Conservation (phyloP, 306 rosid genomes). For the Abrus precatorius region DNA sequence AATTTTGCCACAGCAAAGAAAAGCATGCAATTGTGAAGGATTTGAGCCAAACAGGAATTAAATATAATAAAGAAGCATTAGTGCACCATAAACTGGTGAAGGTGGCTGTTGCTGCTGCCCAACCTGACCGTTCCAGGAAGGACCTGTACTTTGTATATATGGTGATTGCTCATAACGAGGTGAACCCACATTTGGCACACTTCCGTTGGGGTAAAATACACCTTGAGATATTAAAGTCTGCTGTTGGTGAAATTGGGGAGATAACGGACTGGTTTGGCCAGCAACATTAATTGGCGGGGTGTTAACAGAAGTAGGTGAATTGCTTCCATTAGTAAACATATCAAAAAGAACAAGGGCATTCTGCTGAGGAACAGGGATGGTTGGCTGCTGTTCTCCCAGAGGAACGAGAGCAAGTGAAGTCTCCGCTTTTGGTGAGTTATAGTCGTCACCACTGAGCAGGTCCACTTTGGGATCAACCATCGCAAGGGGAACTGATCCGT, state of each 20-base stretch:
- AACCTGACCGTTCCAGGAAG: slow-evolving; percentile 86
- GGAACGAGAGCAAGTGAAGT: slow-evolving; percentile 91
- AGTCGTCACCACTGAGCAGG: slow-evolving; percentile 96
- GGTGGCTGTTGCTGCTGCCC: slow-evolving; percentile 69
- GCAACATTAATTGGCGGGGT: slow-evolving; percentile 59
- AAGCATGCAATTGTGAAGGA: slow-evolving; percentile 45
- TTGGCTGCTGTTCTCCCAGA: slow-evolving; percentile 72
- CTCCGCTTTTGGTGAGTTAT: slow-evolving; percentile 82
- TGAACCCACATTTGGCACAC: slow-evolving; percentile 63
- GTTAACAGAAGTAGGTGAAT: slow-evolving; percentile 54
- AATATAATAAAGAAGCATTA: slow-evolving; percentile 45
- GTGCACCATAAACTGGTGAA: slow-evolving; percentile 74
- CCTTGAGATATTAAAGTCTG: slow-evolving; percentile 73
- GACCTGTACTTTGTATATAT: slow-evolving; percentile 64
- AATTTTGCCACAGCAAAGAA: slow-evolving; percentile 23
- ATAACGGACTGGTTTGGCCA: slow-evolving; percentile 57
- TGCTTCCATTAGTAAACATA: slow-evolving; percentile 73
- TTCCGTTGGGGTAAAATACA: slow-evolving; percentile 70
- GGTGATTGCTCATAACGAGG: slow-evolving; percentile 74
- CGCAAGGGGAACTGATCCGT: slow-evolving; percentile 59
- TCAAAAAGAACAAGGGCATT: slow-evolving; percentile 91
- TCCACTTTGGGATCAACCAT: slow-evolving; percentile 77
- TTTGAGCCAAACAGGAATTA: slow-evolving; percentile 40
- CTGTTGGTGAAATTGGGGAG: slow-evolving; percentile 67
- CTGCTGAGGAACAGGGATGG: slow-evolving; percentile 69